Conservation (phyloP, 2,329 filamentous ascomycete genomes). For the Neonectria punicea region DNA sequence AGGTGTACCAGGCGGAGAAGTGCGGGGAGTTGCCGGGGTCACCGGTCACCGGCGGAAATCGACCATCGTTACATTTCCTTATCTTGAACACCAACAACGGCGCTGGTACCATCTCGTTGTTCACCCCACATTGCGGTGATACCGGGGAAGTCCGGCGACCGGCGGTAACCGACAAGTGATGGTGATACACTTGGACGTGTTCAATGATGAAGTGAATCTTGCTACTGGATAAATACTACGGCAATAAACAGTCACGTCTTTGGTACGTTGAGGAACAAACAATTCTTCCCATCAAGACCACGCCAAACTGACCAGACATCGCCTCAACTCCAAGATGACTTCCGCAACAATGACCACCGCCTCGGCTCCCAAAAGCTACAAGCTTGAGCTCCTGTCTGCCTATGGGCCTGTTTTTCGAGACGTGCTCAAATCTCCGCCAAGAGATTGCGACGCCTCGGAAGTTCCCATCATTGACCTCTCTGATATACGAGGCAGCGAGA, state of each 20-base stretch:
- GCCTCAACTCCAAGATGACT: not conserved
- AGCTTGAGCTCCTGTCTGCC: not conserved
- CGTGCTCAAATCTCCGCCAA: not conserved
- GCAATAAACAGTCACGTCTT: too few species aligned
- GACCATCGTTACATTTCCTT: not conserved
- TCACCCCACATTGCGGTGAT: not conserved
- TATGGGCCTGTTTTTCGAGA: conserved; percentile 4
- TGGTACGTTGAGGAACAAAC: too few species aligned
- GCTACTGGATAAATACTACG: not conserved
- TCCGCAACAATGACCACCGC: not conserved
- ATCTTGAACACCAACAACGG: not conserved
- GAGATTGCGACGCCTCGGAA: conserved; percentile 47
- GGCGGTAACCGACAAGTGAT: not conserved
- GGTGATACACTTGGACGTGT: too few species aligned
- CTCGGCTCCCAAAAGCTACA: not conserved
- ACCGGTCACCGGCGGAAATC: not conserved
- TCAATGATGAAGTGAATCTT: not conserved
- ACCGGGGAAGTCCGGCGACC: not conserved
- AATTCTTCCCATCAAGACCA: not conserved
- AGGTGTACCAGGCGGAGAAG: not conserved
- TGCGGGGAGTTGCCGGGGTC: not conserved
- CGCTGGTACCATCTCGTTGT: too few species aligned
- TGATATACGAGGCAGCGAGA: conserved; percentile 50
- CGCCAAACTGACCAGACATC: not conserved
- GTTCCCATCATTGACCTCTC: conserved; percentile 66